Percentiles rank a stretch among this genome's conserved stretches.
phyloP scores from a whole-genome alignment of 345 rosid genomes.

The Barbarea vulgaris region DNA sequence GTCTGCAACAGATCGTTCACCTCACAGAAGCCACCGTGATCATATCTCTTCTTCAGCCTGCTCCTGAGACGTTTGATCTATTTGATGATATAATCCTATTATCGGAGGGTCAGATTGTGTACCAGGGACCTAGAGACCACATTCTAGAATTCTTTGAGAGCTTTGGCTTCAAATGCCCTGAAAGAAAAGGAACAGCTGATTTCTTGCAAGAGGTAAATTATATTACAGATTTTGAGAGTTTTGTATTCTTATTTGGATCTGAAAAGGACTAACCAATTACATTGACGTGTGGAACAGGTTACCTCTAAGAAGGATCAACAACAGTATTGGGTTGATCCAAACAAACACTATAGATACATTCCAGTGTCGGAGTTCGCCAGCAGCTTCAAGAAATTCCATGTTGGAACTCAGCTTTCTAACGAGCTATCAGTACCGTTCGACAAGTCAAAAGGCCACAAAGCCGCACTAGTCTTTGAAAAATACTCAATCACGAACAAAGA shows the following conservation, averaged over 20 bases:
- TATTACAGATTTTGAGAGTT: neutral
- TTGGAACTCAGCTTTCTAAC: constrained; percentile 48
- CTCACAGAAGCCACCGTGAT: constrained; percentile 65
- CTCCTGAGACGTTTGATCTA: constrained; percentile 79
- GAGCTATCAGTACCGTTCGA: constrained; percentile 62
- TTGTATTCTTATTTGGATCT: neutral
- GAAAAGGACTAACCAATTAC: neutral
- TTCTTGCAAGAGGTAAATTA: constrained; percentile 76
- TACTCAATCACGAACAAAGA: constrained; percentile 58
- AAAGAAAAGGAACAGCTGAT: constrained; percentile 82
- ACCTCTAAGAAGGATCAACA: constrained; percentile 82
- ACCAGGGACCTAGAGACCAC: constrained; percentile 72
- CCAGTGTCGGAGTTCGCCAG: constrained; percentile 59
- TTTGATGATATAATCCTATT: constrained; percentile 71
- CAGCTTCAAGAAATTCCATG: constrained; percentile 66
- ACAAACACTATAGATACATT: constrained; percentile 54
- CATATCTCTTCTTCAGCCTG: constrained; percentile 80
- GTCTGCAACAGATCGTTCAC: constrained; percentile 79
- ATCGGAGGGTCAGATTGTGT: constrained; percentile 73
- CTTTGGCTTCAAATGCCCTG: constrained; percentile 70
- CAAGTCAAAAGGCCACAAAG: constrained; percentile 58
- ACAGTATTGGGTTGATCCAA: constrained; percentile 69
- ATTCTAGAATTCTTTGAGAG: constrained; percentile 62
- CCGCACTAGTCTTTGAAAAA: constrained; percentile 59
- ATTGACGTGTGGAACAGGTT: constrained; percentile 50